These are phyloP conservation scores for Chlorella variabilis DNA, from an alignment of 163 green algal genomes.

Conservation along the genomic window DNA sequence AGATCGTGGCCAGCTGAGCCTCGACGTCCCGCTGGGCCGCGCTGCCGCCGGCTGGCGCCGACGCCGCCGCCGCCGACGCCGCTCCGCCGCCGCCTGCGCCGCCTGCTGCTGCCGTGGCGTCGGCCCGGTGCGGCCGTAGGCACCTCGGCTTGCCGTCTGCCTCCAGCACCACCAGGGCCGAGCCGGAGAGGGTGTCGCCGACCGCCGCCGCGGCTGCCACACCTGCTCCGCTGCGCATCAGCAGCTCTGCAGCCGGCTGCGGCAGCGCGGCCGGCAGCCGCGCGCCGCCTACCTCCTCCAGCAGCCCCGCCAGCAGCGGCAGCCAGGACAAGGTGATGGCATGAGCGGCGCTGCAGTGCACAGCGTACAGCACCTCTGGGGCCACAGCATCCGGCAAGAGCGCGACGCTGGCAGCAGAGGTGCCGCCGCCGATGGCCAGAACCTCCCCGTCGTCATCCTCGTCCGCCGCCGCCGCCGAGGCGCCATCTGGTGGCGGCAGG, in stretches of 20 bases:
- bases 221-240: background rate
- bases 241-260: background rate
- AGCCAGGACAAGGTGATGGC: conserved; percentile 49
- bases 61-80: background rate
- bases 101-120: background rate
- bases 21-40: conserved; percentile 20
- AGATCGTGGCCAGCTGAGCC: conserved; percentile 29
- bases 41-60: background rate
- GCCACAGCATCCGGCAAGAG: conserved; percentile 21
- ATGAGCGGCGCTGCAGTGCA: conserved; percentile 38
- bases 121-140: conserved; percentile 15
- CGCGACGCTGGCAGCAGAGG: background rate
- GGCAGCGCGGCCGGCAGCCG: conserved; percentile 27
- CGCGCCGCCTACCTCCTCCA: background rate
- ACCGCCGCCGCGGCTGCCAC: conserved; percentile 20
- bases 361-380: conserved; percentile 25
- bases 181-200: conserved; percentile 36
- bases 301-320: conserved; percentile 42
- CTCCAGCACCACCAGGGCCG: conserved; percentile 31
- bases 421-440: background rate
- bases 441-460: background rate
- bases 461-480: background rate
- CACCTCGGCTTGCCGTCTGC: conserved; percentile 12
- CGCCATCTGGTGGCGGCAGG: background rate
- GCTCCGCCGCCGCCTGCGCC: background rate